A percentile compares a stretch with the other conserved stretches of the same genome.
phyloP scores from a whole-genome alignment of 352 stramenopile species.

The Thraustotheca clavata region DNA sequence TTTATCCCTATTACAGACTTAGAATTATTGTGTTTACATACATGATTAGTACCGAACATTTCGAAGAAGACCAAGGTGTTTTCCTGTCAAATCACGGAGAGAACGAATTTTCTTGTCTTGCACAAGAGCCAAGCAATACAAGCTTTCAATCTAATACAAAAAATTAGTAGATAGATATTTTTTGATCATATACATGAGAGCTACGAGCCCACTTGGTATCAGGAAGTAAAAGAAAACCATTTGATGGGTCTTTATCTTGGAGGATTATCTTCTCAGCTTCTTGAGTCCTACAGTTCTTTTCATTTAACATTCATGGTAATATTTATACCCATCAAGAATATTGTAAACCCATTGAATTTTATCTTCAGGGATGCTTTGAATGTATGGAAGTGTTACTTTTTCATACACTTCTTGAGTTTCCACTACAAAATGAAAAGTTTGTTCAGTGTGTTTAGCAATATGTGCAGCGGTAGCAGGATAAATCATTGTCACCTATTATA shows the following conservation, averaged over 20 bases:
- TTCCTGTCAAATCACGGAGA: slow-evolving; percentile 55
- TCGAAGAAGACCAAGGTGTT: slow-evolving; percentile 51
- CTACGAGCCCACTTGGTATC: slow-evolving; percentile 81
- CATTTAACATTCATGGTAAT: not conserved
- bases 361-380: slow-evolving; percentile 57
- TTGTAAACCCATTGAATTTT: slow-evolving; percentile 87
- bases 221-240: slow-evolving; percentile 69
- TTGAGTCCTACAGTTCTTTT: slow-evolving; percentile 55
- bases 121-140: slow-evolving; percentile 78
- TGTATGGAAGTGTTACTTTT: slow-evolving; percentile 59
- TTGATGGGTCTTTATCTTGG: slow-evolving; percentile 50
- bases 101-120: slow-evolving; percentile 64
- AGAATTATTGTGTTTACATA: not conserved
- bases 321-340: slow-evolving; percentile 77
- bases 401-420: slow-evolving; percentile 76
- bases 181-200: slow-evolving; percentile 35
- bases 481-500: slow-evolving; percentile 62
- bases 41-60: slow-evolving; percentile 52
- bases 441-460: slow-evolving; percentile 75
- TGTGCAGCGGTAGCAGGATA: slow-evolving; percentile 70
- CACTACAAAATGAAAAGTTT: slow-evolving; percentile 74
- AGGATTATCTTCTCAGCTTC: slow-evolving; percentile 75
- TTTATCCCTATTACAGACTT: slow-evolving; percentile 34
- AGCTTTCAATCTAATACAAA: slow-evolving; percentile 60
- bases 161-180: not conserved